Percentiles rank a stretch among this genome's conserved stretches.
Evolutionary conservation across 148 eudicot species (phyloP).

Genomic region (Cornus kousa): DNA sequence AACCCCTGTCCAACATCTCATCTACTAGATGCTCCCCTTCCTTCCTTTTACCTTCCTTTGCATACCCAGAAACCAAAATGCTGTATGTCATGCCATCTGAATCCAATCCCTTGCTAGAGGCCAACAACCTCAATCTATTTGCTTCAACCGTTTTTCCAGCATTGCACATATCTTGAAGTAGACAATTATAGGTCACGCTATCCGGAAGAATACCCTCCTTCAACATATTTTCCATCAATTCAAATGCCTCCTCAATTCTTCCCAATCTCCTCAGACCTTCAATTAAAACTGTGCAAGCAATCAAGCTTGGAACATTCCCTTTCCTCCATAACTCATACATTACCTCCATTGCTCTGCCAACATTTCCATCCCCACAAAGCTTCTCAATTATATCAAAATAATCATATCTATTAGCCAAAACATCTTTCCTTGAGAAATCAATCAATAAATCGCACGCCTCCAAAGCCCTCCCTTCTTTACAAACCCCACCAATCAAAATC

Average conservation of each 20-base stretch:
- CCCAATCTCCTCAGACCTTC: conserved; percentile 65
- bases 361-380: conserved; percentile 50
- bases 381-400: conserved; percentile 51
- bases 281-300: conserved; percentile 72
- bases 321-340: conserved; percentile 66
- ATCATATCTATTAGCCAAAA: conserved; percentile 57
- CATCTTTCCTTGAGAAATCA: conserved; percentile 68
- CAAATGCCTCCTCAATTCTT: conserved; percentile 41
- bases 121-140: conserved; percentile 69
- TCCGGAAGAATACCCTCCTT: conserved; percentile 58
- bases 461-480: conserved; percentile 42
- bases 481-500: conserved; percentile 76
- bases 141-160: conserved; percentile 57
- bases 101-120: conserved; percentile 69
- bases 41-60: conserved; percentile 60
- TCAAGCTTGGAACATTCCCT: conserved; percentile 61
- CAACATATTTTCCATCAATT: conserved; percentile 60
- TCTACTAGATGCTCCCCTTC: conserved; percentile 72
- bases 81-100: conserved; percentile 60
- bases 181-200: conserved; percentile 80
- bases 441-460: conserved; percentile 67
- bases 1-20: conserved; percentile 86
- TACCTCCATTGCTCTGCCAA: conserved; percentile 53
- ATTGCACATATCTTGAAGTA: conserved; percentile 62
- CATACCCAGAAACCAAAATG: conserved; percentile 70